Base-by-base conservation (phyloP, 148 eudicot species). In the Mesembryanthemum crystallinum region DNA sequence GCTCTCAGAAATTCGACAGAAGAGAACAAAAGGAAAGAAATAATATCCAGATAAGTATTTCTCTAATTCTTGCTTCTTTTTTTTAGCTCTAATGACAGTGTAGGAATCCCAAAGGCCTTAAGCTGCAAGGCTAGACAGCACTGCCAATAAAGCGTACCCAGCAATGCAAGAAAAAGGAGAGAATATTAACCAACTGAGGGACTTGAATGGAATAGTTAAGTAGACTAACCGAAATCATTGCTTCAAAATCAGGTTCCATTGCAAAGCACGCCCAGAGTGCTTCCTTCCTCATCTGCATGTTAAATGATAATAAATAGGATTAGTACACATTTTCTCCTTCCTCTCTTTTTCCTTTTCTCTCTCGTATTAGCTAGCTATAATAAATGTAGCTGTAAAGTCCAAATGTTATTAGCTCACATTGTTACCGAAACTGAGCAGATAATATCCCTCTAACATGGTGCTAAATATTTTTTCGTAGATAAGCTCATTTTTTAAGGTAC, bases 241-340 rank as follows among this genome's bases (percentile, higher is more conserved):
- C 99, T 83, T 95, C 97, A 75, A 30, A 89, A 70, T 66, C 62
- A 69, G 99, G 99, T 64, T 69, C 94, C 97, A 92, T 86, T 23
- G 99, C 99, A 75, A 92, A 92, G 87, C 96, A 92, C 25, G 99
- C 99, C 96, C 96, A 92, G 51, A 95, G 92, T 75, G 99, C 99
- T 88, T 95, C 99, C 89, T 95, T 95, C 82, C 99, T 87, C 87
- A 92, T 90, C 99, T 94, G 79, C 87, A 78, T 24, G 47, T 35
- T 27, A 78, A 30, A 67, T n/a, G n/a, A n/a, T 1, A 5, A 58
- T 10, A 57, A 72, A 72, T 6, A 27, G 5, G 63, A 54, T 45
- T 12, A 25, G n/a, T 42, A 69, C 52, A 42, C 17, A 67, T 24
- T 42, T 42, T n/a, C n/a, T 21, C 18, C 27, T 57, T 7, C 27